These are phyloP conservation scores for Fusarium coicis DNA, from an alignment of 2,329 filamentous ascomycete genomes.

Conservation along the genomic window DNA sequence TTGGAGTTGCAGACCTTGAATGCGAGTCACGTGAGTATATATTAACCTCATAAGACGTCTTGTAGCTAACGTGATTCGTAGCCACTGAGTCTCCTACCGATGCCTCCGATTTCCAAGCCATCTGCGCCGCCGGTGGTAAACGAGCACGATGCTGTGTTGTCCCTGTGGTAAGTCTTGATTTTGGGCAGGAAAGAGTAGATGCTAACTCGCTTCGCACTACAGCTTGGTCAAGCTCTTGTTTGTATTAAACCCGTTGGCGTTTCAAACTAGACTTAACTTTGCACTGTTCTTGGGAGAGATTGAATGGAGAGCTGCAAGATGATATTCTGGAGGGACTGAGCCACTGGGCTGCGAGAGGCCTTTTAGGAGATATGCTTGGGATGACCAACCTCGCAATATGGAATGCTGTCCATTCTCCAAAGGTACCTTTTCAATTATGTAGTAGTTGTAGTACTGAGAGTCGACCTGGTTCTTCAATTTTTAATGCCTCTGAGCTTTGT, in stretches of 20 bases:
- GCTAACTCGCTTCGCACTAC: background rate
- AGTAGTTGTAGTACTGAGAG: background rate
- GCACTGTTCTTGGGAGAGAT: too few species aligned
- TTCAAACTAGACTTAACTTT: background rate
- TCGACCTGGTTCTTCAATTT: background rate
- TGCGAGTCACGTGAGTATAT: background rate
- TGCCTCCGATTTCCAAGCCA: background rate
- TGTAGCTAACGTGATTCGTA: background rate
- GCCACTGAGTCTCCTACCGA: background rate
- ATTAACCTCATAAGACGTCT: accelerated
- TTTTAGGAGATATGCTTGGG: background rate
- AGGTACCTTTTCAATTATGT: accelerated
- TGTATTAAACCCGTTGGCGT: background rate
- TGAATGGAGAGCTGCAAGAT: too few species aligned
- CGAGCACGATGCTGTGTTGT: background rate
- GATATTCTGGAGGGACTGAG: accelerated
- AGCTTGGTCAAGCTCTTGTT: background rate
- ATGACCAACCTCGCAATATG: background rate
- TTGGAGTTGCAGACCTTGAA: background rate
- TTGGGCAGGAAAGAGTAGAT: accelerated
- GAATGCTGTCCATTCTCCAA: background rate
- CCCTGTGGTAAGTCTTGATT: background rate
- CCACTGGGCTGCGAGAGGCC: accelerated
- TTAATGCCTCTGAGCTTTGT: background rate
- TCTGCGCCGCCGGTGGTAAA: background rate